These are phyloP conservation scores for Apiotrichum veenhuisii DNA, from an alignment of 1,284 basidiomycete genomes.

Conservation along the genomic window DNA sequence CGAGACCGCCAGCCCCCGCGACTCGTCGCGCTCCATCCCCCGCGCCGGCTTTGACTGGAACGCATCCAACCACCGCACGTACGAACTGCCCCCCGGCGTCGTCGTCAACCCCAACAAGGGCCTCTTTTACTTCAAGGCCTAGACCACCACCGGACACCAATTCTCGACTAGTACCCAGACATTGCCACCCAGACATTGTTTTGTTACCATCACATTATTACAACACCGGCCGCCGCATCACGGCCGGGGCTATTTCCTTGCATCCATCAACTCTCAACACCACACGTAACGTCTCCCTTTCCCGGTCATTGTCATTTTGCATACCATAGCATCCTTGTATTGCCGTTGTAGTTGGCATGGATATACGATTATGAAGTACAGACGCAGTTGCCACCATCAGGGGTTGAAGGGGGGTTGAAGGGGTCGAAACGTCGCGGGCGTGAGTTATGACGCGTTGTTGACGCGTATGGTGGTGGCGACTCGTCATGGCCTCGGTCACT, in stretches of 20 bases:
- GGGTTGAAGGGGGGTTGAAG: too few relatives aligned
- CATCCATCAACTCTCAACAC: not conserved
- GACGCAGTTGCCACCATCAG: too few relatives aligned
- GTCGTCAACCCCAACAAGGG: constrained; percentile 41
- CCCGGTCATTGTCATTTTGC: constrained; percentile 2
- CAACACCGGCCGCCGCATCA: not conserved
- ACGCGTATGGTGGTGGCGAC: too few relatives aligned
- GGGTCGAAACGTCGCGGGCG: too few relatives aligned
- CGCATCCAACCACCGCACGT: constrained; percentile 30
- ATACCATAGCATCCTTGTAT: constrained; percentile 1
- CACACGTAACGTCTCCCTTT: not conserved
- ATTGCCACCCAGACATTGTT: not conserved
- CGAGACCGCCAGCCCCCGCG: constrained; percentile 7
- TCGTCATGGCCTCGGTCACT: too few relatives aligned
- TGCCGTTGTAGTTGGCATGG: constrained; percentile 1
- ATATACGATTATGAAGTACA: not conserved
- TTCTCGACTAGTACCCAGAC: not conserved
- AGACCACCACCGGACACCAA: not conserved
- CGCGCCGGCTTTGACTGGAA: constrained; percentile 38
- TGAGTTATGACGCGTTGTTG: too few relatives aligned
- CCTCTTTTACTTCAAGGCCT: constrained; percentile 44
- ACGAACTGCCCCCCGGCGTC: constrained; percentile 37
- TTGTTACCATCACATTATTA: not conserved
- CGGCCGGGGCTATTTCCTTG: not conserved
- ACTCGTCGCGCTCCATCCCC: constrained; percentile 16